Conservation (phyloP, 768 basidiomycete species). For the Tylopilus subfusipes region DNA sequence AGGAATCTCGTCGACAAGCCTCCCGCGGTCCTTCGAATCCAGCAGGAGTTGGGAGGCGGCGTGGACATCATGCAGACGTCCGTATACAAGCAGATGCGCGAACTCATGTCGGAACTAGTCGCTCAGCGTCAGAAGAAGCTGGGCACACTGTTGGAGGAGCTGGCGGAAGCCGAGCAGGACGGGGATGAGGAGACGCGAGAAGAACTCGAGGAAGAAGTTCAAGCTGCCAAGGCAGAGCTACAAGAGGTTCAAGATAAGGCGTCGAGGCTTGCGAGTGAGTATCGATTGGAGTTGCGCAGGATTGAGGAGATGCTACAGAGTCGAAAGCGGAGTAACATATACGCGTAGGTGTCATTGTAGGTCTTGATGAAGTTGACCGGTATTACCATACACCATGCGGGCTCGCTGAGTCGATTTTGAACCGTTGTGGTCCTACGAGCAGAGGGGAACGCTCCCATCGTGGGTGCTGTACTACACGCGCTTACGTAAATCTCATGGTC, state of each 20-base stretch:
- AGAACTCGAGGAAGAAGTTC: conserved; percentile 41
- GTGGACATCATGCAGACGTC: conserved; percentile 48
- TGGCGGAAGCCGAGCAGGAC: conserved; percentile 40
- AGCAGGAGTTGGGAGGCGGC: conserved; percentile 47
- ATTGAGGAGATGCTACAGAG: conserved; percentile 25
- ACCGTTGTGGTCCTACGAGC: too few relatives aligned
- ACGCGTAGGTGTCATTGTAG: not conserved
- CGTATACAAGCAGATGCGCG: conserved; percentile 50
- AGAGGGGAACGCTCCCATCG: too few relatives aligned
- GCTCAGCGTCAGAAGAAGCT: conserved; percentile 44
- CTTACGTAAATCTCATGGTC: too few relatives aligned
- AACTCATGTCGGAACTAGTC: conserved; percentile 45
- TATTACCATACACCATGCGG: not conserved
- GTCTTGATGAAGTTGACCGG: not conserved
- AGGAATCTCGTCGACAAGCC: conserved; percentile 36
- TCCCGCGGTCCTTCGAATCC: conserved; percentile 46
- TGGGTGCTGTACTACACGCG: too few relatives aligned
- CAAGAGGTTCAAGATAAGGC: conserved; percentile 22
- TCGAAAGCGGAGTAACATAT: conserved; percentile 5
- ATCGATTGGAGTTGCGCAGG: conserved; percentile 25
- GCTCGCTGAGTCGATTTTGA: not conserved
- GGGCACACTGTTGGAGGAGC: conserved; percentile 41
- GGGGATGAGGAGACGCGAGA: conserved; percentile 43
- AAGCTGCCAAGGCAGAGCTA: conserved; percentile 22
- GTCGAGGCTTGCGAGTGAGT: conserved; percentile 24